Conservation (phyloP, 2,329 filamentous ascomycete genomes). For the Beauveria caledonica region DNA sequence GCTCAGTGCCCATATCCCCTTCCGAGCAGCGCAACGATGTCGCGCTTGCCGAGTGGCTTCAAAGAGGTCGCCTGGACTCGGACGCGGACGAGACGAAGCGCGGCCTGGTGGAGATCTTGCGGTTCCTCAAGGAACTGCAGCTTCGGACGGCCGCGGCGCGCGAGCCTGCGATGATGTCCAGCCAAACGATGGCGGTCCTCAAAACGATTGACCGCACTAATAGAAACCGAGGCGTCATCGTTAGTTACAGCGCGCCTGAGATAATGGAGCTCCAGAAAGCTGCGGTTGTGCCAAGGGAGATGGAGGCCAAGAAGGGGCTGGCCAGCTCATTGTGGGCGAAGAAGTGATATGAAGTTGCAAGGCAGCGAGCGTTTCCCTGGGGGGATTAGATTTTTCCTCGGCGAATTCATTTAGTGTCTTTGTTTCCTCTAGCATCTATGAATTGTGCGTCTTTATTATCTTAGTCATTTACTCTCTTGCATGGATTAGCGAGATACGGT, state of each 20-base stretch:
- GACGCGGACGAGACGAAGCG: constrained; percentile 18
- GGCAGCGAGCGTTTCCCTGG: not conserved
- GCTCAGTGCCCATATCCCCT: not conserved
- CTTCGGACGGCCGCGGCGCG: constrained; percentile 12
- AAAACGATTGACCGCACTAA: not conserved
- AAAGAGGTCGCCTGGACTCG: constrained; percentile 18
- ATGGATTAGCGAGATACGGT: not conserved
- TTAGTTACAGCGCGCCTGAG: constrained; percentile 4
- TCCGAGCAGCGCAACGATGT: constrained; percentile 14
- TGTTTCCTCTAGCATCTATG: not conserved
- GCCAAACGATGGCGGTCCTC: not conserved
- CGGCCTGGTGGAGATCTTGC: constrained; percentile 16
- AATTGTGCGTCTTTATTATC: not conserved
- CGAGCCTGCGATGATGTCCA: not conserved
- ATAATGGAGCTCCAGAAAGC: not conserved
- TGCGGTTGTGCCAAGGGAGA: not conserved
- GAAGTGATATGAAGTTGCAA: not conserved
- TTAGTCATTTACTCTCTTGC: not conserved
- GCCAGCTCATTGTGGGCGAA: not conserved
- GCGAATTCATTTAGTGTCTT: not conserved
- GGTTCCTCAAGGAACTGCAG: constrained; percentile 17
- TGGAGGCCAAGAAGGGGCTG: not conserved
- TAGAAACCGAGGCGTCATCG: not conserved
- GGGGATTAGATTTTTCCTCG: not conserved
- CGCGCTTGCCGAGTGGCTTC: constrained; percentile 20